Evolutionary conservation across 2,329 filamentous ascomycete species (phyloP), one percentile per base, ranked within the genome.

Genomic region (Gremmenia infestans): DNA sequence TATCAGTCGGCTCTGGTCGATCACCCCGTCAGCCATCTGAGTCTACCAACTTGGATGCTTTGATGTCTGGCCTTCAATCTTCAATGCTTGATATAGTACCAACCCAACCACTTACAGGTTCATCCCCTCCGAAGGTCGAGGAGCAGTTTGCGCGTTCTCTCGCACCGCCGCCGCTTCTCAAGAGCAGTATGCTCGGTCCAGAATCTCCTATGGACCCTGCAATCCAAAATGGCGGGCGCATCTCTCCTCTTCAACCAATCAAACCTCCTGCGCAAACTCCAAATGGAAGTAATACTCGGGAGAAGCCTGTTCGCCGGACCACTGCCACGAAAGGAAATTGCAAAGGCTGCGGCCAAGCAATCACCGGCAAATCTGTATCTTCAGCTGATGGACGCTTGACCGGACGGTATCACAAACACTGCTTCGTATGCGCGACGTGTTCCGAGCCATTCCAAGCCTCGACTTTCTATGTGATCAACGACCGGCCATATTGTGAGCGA

Each of bases 331-430:
- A 71, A 57, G 89, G 90, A 2, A 83, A 83, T 60, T 99, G 94
- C 75, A 89, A 91, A 67, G 89, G 89, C 1, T 99, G 94, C 71
- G 78, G 82, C 3, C 76, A 87, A 47, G 76, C 80, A 6, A 97
- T 99, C 65, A 82, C 84, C 46, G 93, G 91, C 19, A 97, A 97
- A 74, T 96, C 91, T 1, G 86, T 99, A 56, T 96, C 93, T 36
- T 96, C 91, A 14, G 91, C 91, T 0, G 94, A 97, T 65, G 94
- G 94, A 15, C 86, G 92, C 23, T 78, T 99, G 23, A 96, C 90
- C 0, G 94, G 94, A 9, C 87, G 91, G 60, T 99, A 96, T 72
- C 94, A 99, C 78, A 96, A 95, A 71, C 82, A 87, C 4, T 99
- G 93, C 71, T 97, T 99, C 69, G 89, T 93, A 11, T 99, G 94